These are phyloP conservation scores for Sisymbrium irio DNA, from an alignment of 345 rosid genomes.

Conservation along the genomic window DNA sequence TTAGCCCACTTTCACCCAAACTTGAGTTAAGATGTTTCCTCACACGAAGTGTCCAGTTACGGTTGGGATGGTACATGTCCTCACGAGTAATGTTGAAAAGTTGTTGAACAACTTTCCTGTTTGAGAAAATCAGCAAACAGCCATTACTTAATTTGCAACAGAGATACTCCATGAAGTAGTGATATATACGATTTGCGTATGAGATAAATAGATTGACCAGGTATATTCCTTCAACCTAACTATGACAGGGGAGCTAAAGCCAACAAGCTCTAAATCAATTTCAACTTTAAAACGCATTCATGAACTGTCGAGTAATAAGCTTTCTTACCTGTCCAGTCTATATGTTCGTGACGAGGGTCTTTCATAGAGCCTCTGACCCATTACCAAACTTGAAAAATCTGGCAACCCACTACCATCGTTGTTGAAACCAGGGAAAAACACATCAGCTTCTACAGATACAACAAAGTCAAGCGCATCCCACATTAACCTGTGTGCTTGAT, in stretches of 20 bases:
- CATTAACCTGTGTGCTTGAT: slow-evolving; percentile 82
- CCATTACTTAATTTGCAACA: slow-evolving; percentile 1
- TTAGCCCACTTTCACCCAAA: slow-evolving; percentile 69
- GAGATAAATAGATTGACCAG: neutral
- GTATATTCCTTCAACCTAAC: neutral
- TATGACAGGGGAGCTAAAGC: neutral
- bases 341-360: slow-evolving; percentile 80
- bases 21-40: slow-evolving; percentile 85
- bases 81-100: slow-evolving; percentile 57
- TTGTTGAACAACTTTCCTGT: slow-evolving; percentile 68
- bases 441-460: slow-evolving; percentile 89
- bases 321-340: slow-evolving; percentile 80
- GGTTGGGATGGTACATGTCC: slow-evolving; percentile 73
- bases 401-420: slow-evolving; percentile 87
- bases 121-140: slow-evolving; percentile 14
- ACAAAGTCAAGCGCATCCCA: slow-evolving; percentile 98
- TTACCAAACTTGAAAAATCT: slow-evolving; percentile 92
- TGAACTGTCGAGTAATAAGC: neutral
- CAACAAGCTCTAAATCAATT: neutral
- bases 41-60: slow-evolving; percentile 68
- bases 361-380: slow-evolving; percentile 96
- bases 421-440: slow-evolving; percentile 83
- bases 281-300: slow-evolving; percentile 2
- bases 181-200: neutral
- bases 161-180: neutral